Conservation (phyloP, 2,329 filamentous ascomycete species). For the Venturia effusa region DNA sequence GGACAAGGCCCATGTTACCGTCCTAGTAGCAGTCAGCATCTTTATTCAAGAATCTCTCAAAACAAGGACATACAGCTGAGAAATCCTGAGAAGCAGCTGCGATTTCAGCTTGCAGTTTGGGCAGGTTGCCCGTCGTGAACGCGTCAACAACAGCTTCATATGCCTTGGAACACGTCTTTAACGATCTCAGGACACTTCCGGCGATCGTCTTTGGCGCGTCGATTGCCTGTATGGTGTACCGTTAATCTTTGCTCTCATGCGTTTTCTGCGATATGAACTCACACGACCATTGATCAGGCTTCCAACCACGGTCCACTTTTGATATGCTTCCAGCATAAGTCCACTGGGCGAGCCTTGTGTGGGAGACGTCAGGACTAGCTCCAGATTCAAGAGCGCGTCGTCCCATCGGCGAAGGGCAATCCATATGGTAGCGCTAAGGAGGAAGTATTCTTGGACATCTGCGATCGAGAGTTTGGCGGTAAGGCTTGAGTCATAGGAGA, state of each 20-base stretch:
- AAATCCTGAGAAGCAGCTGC: constrained; percentile 38
- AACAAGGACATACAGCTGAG: neutral
- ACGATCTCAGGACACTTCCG: constrained; percentile 35
- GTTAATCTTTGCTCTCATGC: neutral
- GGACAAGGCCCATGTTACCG: constrained; percentile 60
- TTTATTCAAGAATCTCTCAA: neutral
- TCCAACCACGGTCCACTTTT: constrained; percentile 75
- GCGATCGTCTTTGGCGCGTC: constrained; percentile 1
- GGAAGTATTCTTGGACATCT: constrained; percentile 45
- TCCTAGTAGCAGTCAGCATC: constrained; percentile 38
- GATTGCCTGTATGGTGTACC: neutral
- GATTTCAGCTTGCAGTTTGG: constrained; percentile 53
- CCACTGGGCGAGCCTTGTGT: constrained; percentile 54
- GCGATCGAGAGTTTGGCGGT: constrained; percentile 41
- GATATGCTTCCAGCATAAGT: constrained; percentile 81
- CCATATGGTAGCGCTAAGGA: constrained; percentile 38
- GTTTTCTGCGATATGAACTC: constrained; percentile 16
- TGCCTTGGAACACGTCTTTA: constrained; percentile 49
- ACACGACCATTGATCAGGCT: constrained; percentile 59
- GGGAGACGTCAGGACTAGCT: constrained; percentile 52
- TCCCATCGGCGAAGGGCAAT: constrained; percentile 31
- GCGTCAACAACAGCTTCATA: constrained; percentile 61
- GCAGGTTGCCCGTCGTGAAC: constrained; percentile 51
- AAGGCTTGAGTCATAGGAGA: constrained; percentile 48
- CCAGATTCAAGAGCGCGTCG: constrained; percentile 35